Evolutionary conservation across 768 basidiomycete species (phyloP).

Genomic region (Tricholoma sp.): DNA sequence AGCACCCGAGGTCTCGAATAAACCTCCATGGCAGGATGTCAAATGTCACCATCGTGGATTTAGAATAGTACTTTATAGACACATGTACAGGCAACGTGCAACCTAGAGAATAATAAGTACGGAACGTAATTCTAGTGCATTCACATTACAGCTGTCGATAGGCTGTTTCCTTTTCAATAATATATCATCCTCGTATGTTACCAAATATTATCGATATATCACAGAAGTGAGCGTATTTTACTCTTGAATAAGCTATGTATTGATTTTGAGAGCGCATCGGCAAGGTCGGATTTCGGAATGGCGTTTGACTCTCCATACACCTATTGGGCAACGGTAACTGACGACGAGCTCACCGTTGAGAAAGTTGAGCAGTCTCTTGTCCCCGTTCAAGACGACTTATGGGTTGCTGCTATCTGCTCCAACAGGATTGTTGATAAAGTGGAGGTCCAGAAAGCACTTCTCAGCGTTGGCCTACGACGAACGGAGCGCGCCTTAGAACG

Average conservation of each 20-base stretch:
- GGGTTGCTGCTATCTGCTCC: slow-evolving; percentile 70
- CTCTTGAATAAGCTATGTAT: too few relatives aligned
- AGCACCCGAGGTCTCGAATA: too few relatives aligned
- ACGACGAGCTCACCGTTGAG: slow-evolving; percentile 54
- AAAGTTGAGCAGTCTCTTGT: slow-evolving; percentile 43
- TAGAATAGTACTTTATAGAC: slow-evolving; percentile 12
- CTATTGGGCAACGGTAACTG: slow-evolving; percentile 52
- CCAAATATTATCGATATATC: too few relatives aligned
- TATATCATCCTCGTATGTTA: too few relatives aligned
- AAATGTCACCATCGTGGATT: too few relatives aligned
- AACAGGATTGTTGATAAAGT: slow-evolving; percentile 63
- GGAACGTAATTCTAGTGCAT: too few relatives aligned
- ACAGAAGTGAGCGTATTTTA: too few relatives aligned
- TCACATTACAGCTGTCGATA: too few relatives aligned
- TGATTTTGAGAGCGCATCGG: too few relatives aligned
- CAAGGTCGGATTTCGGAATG: slow-evolving; percentile 27
- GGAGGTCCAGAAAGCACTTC: slow-evolving; percentile 48
- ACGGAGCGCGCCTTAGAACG: slow-evolving; percentile 45
- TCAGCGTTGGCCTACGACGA: slow-evolving; percentile 60
- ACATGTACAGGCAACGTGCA: slow-evolving; percentile 10
- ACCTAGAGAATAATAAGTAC: too few relatives aligned
- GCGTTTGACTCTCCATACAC: slow-evolving; percentile 32
- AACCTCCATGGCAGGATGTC: too few relatives aligned
- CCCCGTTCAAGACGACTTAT: slow-evolving; percentile 59
- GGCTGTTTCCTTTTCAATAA: too few relatives aligned